A percentile compares a stretch with the other conserved stretches of the same genome.
These are phyloP conservation scores for Psilocybe cubensis DNA, from an alignment of 768 basidiomycete genomes.

Conservation along the genomic window DNA sequence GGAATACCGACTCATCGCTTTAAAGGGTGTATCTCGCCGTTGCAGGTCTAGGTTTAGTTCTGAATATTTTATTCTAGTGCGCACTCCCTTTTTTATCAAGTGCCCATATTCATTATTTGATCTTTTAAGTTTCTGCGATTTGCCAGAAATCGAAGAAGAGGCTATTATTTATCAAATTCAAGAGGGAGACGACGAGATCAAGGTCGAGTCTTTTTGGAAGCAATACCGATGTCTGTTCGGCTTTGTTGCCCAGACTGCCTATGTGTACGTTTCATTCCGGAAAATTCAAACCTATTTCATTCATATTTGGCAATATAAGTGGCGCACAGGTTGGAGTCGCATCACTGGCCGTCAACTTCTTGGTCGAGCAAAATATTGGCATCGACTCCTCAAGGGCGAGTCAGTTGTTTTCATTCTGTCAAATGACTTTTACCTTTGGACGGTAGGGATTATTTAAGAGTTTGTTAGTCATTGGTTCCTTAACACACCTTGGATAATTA, in stretches of 20 bases:
- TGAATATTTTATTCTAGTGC: constrained; percentile 69
- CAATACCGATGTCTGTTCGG: constrained; percentile 76
- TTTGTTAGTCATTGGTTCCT: not conserved
- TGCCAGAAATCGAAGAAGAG: constrained; percentile 75
- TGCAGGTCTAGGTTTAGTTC: constrained; percentile 59
- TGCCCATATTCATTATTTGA: constrained; percentile 3
- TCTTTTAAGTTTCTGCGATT: constrained; percentile 54
- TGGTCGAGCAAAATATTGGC: constrained; percentile 63
- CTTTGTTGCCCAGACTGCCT: constrained; percentile 71
- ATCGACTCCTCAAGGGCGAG: constrained; percentile 56
- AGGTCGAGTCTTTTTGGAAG: constrained; percentile 63
- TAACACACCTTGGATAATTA: not conserved
- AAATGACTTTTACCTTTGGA: constrained; percentile 68
- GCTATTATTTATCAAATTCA: constrained; percentile 53
- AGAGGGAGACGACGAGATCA: constrained; percentile 39
- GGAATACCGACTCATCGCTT: not conserved
- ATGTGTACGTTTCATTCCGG: constrained; percentile 46
- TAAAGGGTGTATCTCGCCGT: constrained; percentile 68
- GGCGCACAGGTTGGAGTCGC: constrained; percentile 73
- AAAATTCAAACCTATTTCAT: not conserved
- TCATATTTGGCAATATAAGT: constrained; percentile 18
- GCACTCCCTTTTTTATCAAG: constrained; percentile 18
- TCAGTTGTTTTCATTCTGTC: constrained; percentile 71
- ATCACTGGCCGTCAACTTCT: constrained; percentile 70
- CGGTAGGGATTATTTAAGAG: constrained; percentile 39